These are phyloP conservation scores for Erysiphe pisi DNA, from an alignment of 2,329 filamentous ascomycete genomes.

Conservation along the genomic window DNA sequence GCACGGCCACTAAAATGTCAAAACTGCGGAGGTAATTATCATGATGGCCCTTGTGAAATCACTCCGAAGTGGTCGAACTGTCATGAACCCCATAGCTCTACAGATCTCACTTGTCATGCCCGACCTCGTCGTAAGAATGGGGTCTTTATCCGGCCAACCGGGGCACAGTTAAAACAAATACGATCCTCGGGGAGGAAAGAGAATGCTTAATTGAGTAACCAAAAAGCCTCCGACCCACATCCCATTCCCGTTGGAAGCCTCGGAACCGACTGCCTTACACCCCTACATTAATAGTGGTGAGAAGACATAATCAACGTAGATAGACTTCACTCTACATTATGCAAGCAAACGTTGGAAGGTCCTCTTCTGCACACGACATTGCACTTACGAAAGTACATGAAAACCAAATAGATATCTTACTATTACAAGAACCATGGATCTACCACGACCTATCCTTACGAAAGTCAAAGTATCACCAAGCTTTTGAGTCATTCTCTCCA, in stretches of 20 bases:
- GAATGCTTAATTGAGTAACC: neutral
- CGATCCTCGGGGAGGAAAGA: neutral
- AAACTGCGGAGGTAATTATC: neutral
- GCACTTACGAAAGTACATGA: neutral
- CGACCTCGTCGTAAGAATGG: neutral
- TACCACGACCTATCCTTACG: neutral
- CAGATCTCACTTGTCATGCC: neutral
- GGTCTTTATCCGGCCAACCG: neutral
- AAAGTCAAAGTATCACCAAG: neutral
- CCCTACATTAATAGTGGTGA: neutral
- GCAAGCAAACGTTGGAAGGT: neutral
- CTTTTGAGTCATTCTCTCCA: neutral
- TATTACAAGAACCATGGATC: conserved; percentile 10
- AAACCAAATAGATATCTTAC: neutral
- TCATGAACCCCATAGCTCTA: neutral
- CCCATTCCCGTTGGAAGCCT: neutral
- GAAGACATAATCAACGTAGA: neutral
- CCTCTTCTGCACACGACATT: conserved; percentile 2
- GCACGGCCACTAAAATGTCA: neutral
- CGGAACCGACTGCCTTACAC: neutral
- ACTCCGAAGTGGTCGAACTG: neutral
- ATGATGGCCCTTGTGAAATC: neutral
- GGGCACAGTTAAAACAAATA: neutral
- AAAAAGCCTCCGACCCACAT: neutral
- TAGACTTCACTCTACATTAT: neutral